Percentiles rank a stretch among this genome's conserved stretches.
These are phyloP conservation scores for Shiraia bambusicola DNA, from an alignment of 2,329 filamentous ascomycete genomes.

Conservation along the genomic window DNA sequence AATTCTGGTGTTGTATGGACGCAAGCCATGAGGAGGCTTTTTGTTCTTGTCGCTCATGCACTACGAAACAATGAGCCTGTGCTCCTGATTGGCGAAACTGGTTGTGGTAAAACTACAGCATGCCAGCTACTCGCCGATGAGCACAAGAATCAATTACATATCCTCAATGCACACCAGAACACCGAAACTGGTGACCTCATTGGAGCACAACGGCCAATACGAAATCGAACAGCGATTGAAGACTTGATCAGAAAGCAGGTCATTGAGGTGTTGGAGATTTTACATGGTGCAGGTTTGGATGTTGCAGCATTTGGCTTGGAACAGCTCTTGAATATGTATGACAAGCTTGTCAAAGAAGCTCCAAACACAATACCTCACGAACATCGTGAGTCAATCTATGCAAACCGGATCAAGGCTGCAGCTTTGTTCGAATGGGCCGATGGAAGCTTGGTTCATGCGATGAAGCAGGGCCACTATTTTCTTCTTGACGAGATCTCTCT, in stretches of 20 bases:
- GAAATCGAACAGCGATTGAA: constrained; percentile 76
- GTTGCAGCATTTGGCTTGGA: constrained; percentile 25
- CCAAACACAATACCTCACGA: constrained; percentile 50
- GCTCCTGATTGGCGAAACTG: constrained; percentile 91
- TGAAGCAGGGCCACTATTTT: constrained; percentile 88
- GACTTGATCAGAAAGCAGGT: constrained; percentile 67
- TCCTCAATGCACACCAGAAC: constrained; percentile 97
- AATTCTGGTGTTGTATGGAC: constrained; percentile 77
- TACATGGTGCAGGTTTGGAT: constrained; percentile 12
- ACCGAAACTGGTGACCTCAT: constrained; percentile 97
- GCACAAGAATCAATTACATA: constrained; percentile 72
- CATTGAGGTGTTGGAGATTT: constrained; percentile 31
- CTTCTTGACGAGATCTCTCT: constrained; percentile 96
- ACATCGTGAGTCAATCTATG: constrained; percentile 44
- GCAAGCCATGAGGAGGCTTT: constrained; percentile 86
- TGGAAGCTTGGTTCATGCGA: constrained; percentile 88
- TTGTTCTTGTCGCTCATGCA: constrained; percentile 83
- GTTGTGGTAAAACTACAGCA: constrained; percentile 96
- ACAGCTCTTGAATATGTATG: constrained; percentile 61
- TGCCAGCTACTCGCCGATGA: constrained; percentile 89
- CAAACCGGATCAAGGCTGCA: constrained; percentile 65
- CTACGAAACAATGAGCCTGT: constrained; percentile 91
- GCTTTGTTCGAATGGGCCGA: constrained; percentile 96
- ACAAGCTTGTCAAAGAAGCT: constrained; percentile 51
- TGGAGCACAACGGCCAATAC: constrained; percentile 86